Percentiles rank a stretch among this genome's conserved stretches.
phyloP scores from a whole-genome alignment of 306 rosid genomes.

The Cucurbita ficifolia region DNA sequence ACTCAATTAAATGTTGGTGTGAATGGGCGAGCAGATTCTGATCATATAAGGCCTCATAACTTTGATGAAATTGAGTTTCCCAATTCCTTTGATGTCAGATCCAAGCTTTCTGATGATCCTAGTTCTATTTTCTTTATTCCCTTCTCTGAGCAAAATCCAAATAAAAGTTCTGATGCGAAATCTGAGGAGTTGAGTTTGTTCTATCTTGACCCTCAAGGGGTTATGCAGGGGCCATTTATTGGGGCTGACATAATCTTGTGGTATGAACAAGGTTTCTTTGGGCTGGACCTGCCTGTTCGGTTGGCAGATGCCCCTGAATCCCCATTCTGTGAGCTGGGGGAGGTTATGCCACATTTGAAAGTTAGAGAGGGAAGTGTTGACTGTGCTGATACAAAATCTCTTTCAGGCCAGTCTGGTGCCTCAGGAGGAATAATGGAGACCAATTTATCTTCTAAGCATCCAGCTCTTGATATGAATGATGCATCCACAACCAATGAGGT shows the following conservation, averaged over 20 bases:
- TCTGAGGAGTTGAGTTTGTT: conserved; percentile 29
- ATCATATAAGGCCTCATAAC: background rate
- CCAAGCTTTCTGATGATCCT: conserved; percentile 22
- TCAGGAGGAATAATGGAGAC: conserved; percentile 18
- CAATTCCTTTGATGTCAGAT: conserved; percentile 14
- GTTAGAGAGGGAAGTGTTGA: conserved; percentile 10
- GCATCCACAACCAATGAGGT: conserved; percentile 16
- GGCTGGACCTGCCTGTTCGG: conserved; percentile 44
- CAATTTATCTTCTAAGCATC: conserved; percentile 13
- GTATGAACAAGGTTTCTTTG: conserved; percentile 52
- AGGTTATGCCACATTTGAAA: conserved; percentile 37
- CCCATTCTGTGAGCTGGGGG: conserved; percentile 33
- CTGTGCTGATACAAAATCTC: conserved; percentile 12
- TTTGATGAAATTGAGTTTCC: conserved; percentile 11
- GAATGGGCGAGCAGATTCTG: conserved; percentile 15
- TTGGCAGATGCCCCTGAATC: conserved; percentile 36
- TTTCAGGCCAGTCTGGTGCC: conserved; percentile 17
- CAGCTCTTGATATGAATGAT: conserved; percentile 13
- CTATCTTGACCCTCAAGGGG: conserved; percentile 58
- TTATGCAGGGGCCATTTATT: conserved; percentile 37
- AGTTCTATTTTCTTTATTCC: conserved; percentile 16
- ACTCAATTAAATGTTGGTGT: conserved; percentile 10
- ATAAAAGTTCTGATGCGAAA: conserved; percentile 7
- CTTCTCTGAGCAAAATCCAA: conserved; percentile 17
- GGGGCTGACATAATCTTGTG: conserved; percentile 46